Evolutionary conservation across 345 rosid genomes (phyloP).

Genomic region (Durio zibethinus): DNA sequence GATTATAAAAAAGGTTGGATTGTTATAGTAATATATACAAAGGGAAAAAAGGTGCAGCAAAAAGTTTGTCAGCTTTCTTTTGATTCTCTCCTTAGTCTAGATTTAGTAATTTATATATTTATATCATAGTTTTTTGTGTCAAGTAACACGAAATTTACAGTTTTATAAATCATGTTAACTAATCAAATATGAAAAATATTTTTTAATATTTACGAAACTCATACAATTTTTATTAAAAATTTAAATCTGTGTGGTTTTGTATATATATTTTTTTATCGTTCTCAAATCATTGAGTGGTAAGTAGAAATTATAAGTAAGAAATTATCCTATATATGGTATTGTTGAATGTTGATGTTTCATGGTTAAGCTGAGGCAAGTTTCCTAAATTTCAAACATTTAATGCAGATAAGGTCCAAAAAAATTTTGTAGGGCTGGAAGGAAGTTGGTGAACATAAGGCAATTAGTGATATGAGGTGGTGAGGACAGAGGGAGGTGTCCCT

Average conservation of each 20-base stretch:
- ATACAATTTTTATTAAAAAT: no score
- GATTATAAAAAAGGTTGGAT: background rate
- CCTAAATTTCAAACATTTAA: background rate
- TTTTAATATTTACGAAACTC: no score
- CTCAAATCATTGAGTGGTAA: no score
- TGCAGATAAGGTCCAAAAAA: background rate
- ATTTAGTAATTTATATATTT: no score
- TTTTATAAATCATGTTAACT: no score
- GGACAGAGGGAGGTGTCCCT: background rate
- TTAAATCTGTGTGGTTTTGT: no score
- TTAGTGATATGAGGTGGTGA: background rate
- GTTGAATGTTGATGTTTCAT: background rate
- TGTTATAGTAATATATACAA: background rate
- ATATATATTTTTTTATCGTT: no score
- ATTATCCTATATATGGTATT: background rate
- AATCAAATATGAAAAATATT: no score
- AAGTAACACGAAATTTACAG: no score
- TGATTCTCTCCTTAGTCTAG: no score
- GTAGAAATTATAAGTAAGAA: background rate
- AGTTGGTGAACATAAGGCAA: background rate
- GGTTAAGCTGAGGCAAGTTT: background rate
- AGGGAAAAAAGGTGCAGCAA: background rate
- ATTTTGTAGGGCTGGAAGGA: background rate
- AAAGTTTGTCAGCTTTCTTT: conserved; percentile 36
- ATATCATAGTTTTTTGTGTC: no score